These are phyloP conservation scores for Diutina sp. DNA, from an alignment of 1,139 yeast species.

Conservation along the genomic window DNA sequence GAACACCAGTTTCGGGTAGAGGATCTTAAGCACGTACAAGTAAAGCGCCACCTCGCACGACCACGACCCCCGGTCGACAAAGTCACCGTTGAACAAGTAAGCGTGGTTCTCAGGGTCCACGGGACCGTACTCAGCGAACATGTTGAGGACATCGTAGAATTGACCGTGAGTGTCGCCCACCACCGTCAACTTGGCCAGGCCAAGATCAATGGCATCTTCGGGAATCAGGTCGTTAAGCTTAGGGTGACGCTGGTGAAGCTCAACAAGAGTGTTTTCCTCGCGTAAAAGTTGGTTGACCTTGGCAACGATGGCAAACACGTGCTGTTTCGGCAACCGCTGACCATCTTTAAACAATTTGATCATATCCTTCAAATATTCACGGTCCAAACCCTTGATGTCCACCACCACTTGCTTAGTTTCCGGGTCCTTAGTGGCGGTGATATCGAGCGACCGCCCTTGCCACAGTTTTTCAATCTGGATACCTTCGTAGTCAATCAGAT, in stretches of 20 bases:
- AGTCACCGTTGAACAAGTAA: constrained; percentile 90
- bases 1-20: constrained; percentile 61
- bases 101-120: constrained; percentile 50
- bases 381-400: constrained; percentile 21
- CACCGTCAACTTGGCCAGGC: constrained; percentile 46
- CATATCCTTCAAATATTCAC: constrained; percentile 49
- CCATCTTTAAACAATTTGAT: constrained; percentile 62
- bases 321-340: constrained; percentile 62
- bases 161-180: constrained; percentile 99
- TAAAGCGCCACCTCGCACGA: constrained; percentile 89
- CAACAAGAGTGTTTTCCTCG: constrained; percentile 66
- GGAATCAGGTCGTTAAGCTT: constrained; percentile 11
- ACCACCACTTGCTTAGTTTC: constrained; percentile 11
- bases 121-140: constrained; percentile 61
- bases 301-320: constrained; percentile 72
- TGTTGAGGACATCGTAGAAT: constrained; percentile 74
- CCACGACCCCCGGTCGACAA: constrained; percentile 98
- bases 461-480: constrained; percentile 45
- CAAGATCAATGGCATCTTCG: constrained; percentile 12
- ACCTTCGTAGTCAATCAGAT: constrained; percentile 34
- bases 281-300: constrained; percentile 56
- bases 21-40: constrained; percentile 63
- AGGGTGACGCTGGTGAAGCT: constrained; percentile 36
- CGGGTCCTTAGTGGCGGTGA: constrained; percentile 14
- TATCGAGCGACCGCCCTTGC: constrained; percentile 48